These are phyloP conservation scores for Orychophragmus violaceus DNA, from an alignment of 345 rosid species.

Conservation along the genomic window DNA sequence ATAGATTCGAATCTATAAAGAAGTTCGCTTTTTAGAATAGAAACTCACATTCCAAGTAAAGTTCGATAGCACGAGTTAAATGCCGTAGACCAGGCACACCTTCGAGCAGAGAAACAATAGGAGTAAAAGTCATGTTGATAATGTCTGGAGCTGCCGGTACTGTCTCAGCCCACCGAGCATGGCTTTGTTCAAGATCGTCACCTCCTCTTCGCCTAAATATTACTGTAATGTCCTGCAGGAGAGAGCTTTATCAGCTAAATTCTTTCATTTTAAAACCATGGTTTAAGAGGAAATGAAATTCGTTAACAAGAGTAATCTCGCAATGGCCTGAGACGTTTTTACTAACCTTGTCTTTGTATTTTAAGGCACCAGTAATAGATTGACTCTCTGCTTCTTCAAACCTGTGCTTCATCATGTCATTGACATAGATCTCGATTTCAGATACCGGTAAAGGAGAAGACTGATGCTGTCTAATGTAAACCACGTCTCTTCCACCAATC, in stretches of 20 bases:
- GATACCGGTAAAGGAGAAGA: constrained; percentile 59
- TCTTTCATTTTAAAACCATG: no score
- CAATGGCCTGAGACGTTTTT: constrained; percentile 8
- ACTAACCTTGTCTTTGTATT: constrained; percentile 92
- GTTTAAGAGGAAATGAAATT: not conserved
- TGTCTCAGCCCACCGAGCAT: constrained; percentile 78
- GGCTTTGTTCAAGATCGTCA: constrained; percentile 96
- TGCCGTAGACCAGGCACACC: constrained; percentile 85
- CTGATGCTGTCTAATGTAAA: constrained; percentile 89
- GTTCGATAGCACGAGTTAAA: constrained; percentile 77
- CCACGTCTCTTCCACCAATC: constrained; percentile 94
- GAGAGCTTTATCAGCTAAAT: constrained; percentile 30
- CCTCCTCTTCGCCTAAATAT: constrained; percentile 99
- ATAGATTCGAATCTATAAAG: not conserved
- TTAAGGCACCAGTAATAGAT: constrained; percentile 60
- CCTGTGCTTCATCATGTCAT: constrained; percentile 66
- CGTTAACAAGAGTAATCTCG: not conserved
- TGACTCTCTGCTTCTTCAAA: constrained; percentile 57
- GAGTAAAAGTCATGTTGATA: constrained; percentile 84
- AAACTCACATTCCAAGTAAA: constrained; percentile 88
- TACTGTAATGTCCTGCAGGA: constrained; percentile 94
- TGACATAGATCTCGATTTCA: constrained; percentile 75
- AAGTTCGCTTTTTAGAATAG: not conserved
- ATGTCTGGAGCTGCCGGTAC: constrained; percentile 81
- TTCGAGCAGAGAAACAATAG: constrained; percentile 79